A percentile compares a stretch with the other conserved stretches of the same genome.
phyloP scores from a whole-genome alignment of 1,284 basidiomycete genomes.

The Malassezia arunalokei region DNA sequence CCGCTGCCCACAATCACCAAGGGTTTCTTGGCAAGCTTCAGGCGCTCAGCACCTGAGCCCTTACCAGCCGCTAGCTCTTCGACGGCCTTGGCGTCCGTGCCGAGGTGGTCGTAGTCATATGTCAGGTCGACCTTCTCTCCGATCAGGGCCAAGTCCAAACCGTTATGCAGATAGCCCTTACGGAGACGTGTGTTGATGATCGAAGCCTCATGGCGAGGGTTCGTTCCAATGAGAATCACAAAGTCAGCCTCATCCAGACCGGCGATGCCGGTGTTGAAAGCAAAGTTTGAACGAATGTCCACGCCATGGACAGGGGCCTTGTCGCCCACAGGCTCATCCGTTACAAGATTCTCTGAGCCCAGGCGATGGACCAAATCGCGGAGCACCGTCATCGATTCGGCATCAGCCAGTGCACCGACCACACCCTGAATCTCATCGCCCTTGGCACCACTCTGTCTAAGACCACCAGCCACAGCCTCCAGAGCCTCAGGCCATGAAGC shows the following conservation, averaged over 20 bases:
- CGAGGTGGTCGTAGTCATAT: slow-evolving; percentile 86
- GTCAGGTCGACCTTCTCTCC: slow-evolving; percentile 83
- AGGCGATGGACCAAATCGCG: slow-evolving; percentile 89
- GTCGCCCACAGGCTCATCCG: slow-evolving; percentile 63
- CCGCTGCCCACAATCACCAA: slow-evolving; percentile 86
- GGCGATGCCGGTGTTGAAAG: slow-evolving; percentile 89
- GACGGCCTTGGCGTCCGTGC: slow-evolving; percentile 65
- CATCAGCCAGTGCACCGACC: slow-evolving; percentile 83
- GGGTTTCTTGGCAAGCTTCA: slow-evolving; percentile 80
- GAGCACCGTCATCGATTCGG: slow-evolving; percentile 80
- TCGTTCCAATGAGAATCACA: slow-evolving; percentile 87
- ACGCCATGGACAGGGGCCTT: slow-evolving; percentile 62
- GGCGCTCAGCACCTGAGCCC: slow-evolving; percentile 76
- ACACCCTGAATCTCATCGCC: slow-evolving; percentile 94
- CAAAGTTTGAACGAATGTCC: slow-evolving; percentile 89
- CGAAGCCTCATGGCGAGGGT: slow-evolving; percentile 92
- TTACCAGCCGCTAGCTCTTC: slow-evolving; percentile 58
- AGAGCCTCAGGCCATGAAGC: slow-evolving; percentile 89
- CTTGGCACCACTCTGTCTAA: slow-evolving; percentile 66
- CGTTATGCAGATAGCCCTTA: slow-evolving; percentile 78
- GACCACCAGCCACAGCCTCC: slow-evolving; percentile 63
- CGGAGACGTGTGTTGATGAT: slow-evolving; percentile 94
- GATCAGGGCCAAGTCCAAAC: slow-evolving; percentile 74
- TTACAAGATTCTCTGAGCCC: slow-evolving; percentile 83
- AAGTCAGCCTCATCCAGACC: slow-evolving; percentile 83